These are phyloP conservation scores for Pleurotus djamor DNA, from an alignment of 768 basidiomycete species.

Conservation along the genomic window DNA sequence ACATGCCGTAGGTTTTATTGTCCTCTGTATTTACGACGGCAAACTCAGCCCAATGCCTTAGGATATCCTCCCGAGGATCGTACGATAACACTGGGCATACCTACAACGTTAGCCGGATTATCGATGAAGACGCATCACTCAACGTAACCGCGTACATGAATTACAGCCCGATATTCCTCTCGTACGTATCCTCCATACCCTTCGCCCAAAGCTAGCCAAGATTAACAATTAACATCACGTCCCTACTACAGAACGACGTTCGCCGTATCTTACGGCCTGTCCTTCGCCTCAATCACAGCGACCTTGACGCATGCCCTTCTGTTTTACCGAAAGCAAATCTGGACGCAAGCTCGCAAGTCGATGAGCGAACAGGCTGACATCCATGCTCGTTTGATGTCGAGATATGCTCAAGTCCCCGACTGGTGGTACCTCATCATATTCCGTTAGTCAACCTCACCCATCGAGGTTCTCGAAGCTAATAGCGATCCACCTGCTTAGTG, in stretches of 20 bases:
- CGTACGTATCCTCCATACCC: conserved; percentile 29
- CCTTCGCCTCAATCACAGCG: conserved; percentile 78
- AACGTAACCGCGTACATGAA: conserved; percentile 50
- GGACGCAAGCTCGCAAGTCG: conserved; percentile 64
- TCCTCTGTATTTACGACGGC: not conserved
- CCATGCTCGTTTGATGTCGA: conserved; percentile 78
- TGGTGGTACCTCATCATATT: conserved; percentile 84
- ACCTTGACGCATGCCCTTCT: conserved; percentile 70
- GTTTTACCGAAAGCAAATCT: conserved; percentile 79
- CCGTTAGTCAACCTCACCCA: conserved; percentile 22
- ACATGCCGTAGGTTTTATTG: conserved; percentile 45
- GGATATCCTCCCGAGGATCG: conserved; percentile 62
- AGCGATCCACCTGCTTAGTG: no score
- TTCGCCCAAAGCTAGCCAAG: conserved; percentile 47
- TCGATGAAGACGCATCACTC: conserved; percentile 52
- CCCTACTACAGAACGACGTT: conserved; percentile 62
- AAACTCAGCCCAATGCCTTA: conserved; percentile 10
- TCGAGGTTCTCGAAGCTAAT: conserved; percentile 17
- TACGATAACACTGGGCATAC: conserved; percentile 59
- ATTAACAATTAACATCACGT: no score
- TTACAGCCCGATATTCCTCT: conserved; percentile 65
- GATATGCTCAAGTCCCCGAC: conserved; percentile 77
- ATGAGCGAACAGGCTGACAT: conserved; percentile 82
- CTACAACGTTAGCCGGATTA: conserved; percentile 60
- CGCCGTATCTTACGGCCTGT: conserved; percentile 75